phyloP scores from a whole-genome alignment of 208 protist species.

The Angomonas ambiguus region DNA sequence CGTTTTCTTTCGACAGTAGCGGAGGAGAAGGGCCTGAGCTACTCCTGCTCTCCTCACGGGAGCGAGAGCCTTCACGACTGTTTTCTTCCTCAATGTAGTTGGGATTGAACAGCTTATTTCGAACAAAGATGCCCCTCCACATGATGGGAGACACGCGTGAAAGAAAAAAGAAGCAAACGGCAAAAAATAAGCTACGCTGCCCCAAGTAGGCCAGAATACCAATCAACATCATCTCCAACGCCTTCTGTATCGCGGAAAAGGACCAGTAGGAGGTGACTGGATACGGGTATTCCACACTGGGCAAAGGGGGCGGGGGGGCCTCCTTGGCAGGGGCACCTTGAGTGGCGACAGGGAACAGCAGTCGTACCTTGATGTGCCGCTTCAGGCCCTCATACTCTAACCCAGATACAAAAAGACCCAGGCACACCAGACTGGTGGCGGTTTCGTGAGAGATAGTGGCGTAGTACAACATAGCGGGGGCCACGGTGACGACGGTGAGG shows the following conservation, averaged over 20 bases:
- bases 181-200: not conserved
- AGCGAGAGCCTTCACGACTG: not conserved
- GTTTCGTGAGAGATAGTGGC: constrained; percentile 32
- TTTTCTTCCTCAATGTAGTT: not conserved
- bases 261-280: not conserved
- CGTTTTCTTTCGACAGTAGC: not conserved
- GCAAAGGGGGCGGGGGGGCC: not conserved
- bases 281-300: not conserved
- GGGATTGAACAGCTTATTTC: too few relatives aligned
- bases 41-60: too few relatives aligned
- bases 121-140: not conserved
- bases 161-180: not conserved
- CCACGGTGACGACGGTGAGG: constrained; percentile 55
- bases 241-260: not conserved
- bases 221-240: not conserved
- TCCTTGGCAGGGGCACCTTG: not conserved
- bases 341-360: constrained; percentile 28
- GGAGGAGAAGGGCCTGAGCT: not conserved
- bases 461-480: constrained; percentile 38
- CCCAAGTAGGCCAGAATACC: not conserved
- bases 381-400: constrained; percentile 79
- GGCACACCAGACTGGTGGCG: constrained; percentile 35
- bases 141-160: not conserved
- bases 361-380: constrained; percentile 78
- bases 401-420: constrained; percentile 41